These are phyloP conservation scores for Casuarina cunninghamiana DNA, from an alignment of 306 rosid genomes.

Conservation along the genomic window DNA sequence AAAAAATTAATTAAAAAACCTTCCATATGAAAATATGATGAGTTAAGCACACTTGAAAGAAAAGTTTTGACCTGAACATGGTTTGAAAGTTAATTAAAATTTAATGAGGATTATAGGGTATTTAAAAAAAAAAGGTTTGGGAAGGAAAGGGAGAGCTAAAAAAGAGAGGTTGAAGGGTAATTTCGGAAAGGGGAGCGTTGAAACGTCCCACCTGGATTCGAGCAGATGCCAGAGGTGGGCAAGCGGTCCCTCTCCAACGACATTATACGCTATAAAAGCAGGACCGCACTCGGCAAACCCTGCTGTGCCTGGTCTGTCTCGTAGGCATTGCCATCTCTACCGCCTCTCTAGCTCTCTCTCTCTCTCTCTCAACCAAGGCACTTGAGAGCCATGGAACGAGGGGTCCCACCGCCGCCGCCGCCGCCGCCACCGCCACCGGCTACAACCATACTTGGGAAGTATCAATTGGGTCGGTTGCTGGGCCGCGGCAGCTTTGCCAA, in stretches of 20 bases:
- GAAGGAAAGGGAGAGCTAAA: neutral
- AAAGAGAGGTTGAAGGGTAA: neutral
- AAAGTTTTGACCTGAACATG: neutral
- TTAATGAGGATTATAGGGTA: too few species aligned
- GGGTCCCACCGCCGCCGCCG: conserved; percentile 26
- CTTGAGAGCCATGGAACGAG: conserved; percentile 41
- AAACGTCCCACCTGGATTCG: neutral
- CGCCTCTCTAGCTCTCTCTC: neutral
- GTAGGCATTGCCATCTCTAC: too few species aligned
- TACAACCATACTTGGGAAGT: conserved; percentile 58
- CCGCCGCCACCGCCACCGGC: conserved; percentile 21
- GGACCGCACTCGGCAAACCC: neutral
- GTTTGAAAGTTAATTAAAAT: too few species aligned
- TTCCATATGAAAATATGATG: neutral
- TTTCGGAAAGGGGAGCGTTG: neutral
- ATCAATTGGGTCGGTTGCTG: conserved; percentile 52
- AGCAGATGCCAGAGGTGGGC: neutral
- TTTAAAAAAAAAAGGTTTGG: neutral
- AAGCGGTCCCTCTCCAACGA: neutral
- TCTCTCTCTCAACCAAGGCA: neutral
- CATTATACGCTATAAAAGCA: neutral
- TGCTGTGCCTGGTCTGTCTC: too few species aligned
- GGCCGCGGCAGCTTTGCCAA: conserved; percentile 96
- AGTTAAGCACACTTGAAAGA: too few species aligned
- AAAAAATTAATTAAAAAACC: too few species aligned